Base-by-base conservation (phyloP, 2,329 filamentous ascomycete species). In the Pseudocercospora crystallina region DNA sequence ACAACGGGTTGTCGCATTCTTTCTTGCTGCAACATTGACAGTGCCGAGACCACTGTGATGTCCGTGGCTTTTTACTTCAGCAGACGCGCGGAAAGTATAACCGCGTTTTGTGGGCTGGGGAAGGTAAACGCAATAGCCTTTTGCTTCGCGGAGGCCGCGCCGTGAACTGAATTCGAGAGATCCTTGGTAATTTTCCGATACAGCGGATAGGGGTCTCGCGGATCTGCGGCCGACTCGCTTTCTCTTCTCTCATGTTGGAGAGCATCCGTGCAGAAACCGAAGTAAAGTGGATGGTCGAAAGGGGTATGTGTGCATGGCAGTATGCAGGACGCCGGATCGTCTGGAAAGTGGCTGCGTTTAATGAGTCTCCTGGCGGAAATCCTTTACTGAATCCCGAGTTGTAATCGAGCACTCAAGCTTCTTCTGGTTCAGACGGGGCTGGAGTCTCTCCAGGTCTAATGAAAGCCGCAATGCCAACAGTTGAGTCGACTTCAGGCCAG, bases 401-500 rank as follows among this genome's bases (percentile, higher is more conserved):
- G 20, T 26, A 26, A 4, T 7, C 7, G 20, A 26, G 20, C 20
- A 26, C 20, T 45, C 20, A 45, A n/a, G 37, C 32, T 29, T 45
- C 43, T 29, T 45, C 43, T 9, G 43, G 43, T 11, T 36, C 36
- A 14, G 45, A 38, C 12, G 50, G 50, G 30, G 42, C 38, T n/a
- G 51, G 43, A 8, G 35, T 51, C 20, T 38, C 35, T 11, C 48
- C 51, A 43, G 43, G 32, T 33, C 43, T 47, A 11, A 51, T 33
- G 43, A 49, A 51, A 30, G 43, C 38, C 40, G 41, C 39, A 11
- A 53, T 53, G 15, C 63, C 63, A 9, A 59, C 44, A 13, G 47
- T 49, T 9, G 52, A 9, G n/a, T 62, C 58, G 26, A 81, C 70
- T 41, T 79, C 70, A 3, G 84, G 84, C 84, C 83, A 87, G 17